These are phyloP conservation scores for Xylariaceae sp. DNA, from an alignment of 2,329 filamentous ascomycete species.

Conservation along the genomic window DNA sequence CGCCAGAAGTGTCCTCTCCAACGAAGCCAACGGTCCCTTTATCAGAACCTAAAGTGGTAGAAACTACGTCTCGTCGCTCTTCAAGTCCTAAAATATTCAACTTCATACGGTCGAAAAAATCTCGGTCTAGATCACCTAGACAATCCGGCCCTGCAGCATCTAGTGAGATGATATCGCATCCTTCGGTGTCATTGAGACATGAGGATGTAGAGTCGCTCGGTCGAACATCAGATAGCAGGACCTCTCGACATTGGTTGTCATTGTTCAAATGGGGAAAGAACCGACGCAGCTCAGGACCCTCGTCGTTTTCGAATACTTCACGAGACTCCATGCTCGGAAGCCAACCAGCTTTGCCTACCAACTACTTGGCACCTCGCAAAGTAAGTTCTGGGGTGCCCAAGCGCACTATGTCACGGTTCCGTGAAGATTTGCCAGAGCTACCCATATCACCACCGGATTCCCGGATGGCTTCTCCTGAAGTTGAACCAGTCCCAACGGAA, in stretches of 20 bases:
- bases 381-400: constrained; percentile 56
- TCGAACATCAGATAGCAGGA: constrained; percentile 55
- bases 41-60: constrained; percentile 7
- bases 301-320: constrained; percentile 90
- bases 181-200: constrained; percentile 37
- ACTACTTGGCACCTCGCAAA: constrained; percentile 31
- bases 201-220: constrained; percentile 51
- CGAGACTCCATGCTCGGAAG: constrained; percentile 72
- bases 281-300: constrained; percentile 56
- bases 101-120: constrained; percentile 46
- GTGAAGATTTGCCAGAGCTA: constrained; percentile 85
- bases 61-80: constrained; percentile 22
- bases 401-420: constrained; percentile 85
- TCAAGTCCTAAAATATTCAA: constrained; percentile 35
- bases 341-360: constrained; percentile 36
- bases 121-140: constrained; percentile 49
- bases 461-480: constrained; percentile 73
- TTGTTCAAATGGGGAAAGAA: constrained; percentile 71
- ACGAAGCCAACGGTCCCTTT: constrained; percentile 12
- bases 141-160: constrained; percentile 40
- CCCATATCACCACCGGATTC: constrained; percentile 84
- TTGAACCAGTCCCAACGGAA: constrained; percentile 38
- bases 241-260: constrained; percentile 61
- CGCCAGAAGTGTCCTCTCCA: constrained; percentile 27
- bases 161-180: constrained; percentile 27